phyloP scores from a whole-genome alignment of 2,329 filamentous ascomycete genomes.

The Fusarium domesticum region DNA sequence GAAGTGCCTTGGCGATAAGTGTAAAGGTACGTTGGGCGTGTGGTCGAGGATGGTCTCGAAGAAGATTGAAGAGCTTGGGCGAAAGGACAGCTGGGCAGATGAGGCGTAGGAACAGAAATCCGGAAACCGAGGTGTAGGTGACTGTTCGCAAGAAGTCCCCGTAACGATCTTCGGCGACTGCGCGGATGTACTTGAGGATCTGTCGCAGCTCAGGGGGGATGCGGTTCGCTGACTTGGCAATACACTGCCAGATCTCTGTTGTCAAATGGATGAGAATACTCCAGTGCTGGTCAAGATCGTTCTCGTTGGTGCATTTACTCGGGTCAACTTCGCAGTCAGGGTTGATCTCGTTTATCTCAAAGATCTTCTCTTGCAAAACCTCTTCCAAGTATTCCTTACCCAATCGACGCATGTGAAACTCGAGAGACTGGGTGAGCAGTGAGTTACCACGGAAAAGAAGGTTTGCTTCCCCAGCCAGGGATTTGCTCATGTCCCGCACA shows the following conservation, averaged over 20 bases:
- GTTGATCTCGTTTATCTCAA: constrained; percentile 86
- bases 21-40: constrained; percentile 85
- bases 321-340: constrained; percentile 95
- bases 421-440: constrained; percentile 85
- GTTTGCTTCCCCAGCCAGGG: constrained; percentile 83
- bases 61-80: constrained; percentile 84
- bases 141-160: constrained; percentile 89
- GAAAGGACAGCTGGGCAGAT: constrained; percentile 96
- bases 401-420: constrained; percentile 91
- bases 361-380: constrained; percentile 77
- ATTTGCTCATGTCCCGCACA: constrained; percentile 75
- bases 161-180: constrained; percentile 91
- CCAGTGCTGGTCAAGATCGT: constrained; percentile 85
- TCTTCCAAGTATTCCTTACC: constrained; percentile 92
- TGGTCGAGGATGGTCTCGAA: constrained; percentile 77
- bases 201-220: constrained; percentile 79
- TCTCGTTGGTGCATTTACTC: constrained; percentile 60
- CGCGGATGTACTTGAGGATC: constrained; percentile 86
- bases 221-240: constrained; percentile 68
- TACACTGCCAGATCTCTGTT: constrained; percentile 80
- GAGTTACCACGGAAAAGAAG: constrained; percentile 94
- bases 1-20: constrained; percentile 86
- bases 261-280: constrained; percentile 70
- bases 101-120: constrained; percentile 90
- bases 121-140: constrained; percentile 89